These are phyloP conservation scores for Eimeria brunetti DNA, from an alignment of 169 alveolate genomes.

Conservation along the genomic window DNA sequence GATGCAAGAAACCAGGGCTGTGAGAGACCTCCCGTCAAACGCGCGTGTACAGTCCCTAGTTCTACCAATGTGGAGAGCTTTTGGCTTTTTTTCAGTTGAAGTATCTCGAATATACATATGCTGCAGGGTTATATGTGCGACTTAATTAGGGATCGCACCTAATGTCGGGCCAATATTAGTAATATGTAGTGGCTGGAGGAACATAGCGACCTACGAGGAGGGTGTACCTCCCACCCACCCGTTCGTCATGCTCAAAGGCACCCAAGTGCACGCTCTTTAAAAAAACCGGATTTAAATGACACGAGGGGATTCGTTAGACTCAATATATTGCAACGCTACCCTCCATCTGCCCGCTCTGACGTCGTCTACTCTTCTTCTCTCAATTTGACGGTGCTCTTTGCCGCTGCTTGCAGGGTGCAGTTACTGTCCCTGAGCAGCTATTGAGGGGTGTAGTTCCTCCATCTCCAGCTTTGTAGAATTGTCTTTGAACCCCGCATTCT, in stretches of 20 bases:
- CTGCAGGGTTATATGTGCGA: conserved; percentile 3
- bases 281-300: conserved; percentile 66
- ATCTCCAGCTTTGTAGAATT: conserved; percentile 49
- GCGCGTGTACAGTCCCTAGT: conserved; percentile 31
- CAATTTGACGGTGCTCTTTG: conserved; percentile 73
- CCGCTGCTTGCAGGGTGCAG: conserved; percentile 73
- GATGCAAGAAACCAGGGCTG: conserved; percentile 9
- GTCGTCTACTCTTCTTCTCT: conserved; percentile 56
- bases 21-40: conserved; percentile 24
- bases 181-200: conserved; percentile 46
- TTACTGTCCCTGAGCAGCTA: conserved; percentile 56
- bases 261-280: conserved; percentile 51
- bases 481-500: conserved; percentile 42
- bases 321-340: conserved; percentile 46
- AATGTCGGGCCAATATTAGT: conserved; percentile 16
- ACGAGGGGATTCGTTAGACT: conserved; percentile 65
- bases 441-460: conserved; percentile 34
- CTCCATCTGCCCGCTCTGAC: conserved; percentile 48
- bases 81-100: conserved; percentile 6
- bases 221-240: conserved; percentile 80
- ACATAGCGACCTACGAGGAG: conserved; percentile 65
- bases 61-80: conserved; percentile 3
- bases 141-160: conserved; percentile 39
- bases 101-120: background rate
- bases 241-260: conserved; percentile 42